Percentiles rank a stretch among this genome's conserved stretches.
These are phyloP conservation scores for Starmera caribaea DNA, from an alignment of 805 yeast genomes.

Conservation along the genomic window DNA sequence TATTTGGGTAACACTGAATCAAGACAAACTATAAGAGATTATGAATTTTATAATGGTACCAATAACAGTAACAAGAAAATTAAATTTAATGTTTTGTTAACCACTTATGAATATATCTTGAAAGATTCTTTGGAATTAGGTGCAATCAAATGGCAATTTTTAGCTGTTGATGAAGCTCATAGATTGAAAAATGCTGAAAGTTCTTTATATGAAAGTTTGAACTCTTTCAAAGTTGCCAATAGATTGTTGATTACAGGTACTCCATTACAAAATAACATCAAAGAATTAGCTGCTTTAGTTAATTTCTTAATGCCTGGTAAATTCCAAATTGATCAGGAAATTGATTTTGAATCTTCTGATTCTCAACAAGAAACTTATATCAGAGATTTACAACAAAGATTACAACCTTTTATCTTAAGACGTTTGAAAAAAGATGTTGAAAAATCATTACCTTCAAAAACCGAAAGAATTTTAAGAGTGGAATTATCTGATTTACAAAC, in stretches of 20 bases:
- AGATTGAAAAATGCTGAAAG: slow-evolving; percentile 90
- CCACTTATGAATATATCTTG: slow-evolving; percentile 93
- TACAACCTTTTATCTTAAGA: slow-evolving; percentile 88
- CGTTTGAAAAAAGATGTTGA: slow-evolving; percentile 96
- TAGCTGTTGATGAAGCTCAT: slow-evolving; percentile 99
- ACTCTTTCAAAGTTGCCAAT: slow-evolving; percentile 73
- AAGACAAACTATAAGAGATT: slow-evolving; percentile 70
- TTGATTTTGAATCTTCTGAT: slow-evolving; percentile 86
- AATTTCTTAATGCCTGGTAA: slow-evolving; percentile 95
- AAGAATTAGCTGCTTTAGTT: slow-evolving; percentile 90
- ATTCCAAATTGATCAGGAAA: slow-evolving; percentile 83
- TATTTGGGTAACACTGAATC: slow-evolving; percentile 89
- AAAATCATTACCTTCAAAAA: slow-evolving; percentile 89
- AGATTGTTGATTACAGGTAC: slow-evolving; percentile 94
- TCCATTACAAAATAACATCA: slow-evolving; percentile 91
- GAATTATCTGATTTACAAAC: slow-evolving; percentile 94
- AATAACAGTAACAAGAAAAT: slow-evolving; percentile 42
- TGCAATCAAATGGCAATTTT: slow-evolving; percentile 81
- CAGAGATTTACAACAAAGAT: slow-evolving; percentile 69
- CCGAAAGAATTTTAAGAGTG: slow-evolving; percentile 90
- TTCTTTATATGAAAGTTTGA: slow-evolving; percentile 81
- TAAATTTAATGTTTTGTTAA: slow-evolving; percentile 83
- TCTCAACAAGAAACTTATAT: slow-evolving; percentile 84
- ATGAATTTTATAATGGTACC: slow-evolving; percentile 58
- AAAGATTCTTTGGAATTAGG: slow-evolving; percentile 83